phyloP scores from a whole-genome alignment of 2,329 filamentous ascomycete species.

The Talaromyces funiculosus region DNA sequence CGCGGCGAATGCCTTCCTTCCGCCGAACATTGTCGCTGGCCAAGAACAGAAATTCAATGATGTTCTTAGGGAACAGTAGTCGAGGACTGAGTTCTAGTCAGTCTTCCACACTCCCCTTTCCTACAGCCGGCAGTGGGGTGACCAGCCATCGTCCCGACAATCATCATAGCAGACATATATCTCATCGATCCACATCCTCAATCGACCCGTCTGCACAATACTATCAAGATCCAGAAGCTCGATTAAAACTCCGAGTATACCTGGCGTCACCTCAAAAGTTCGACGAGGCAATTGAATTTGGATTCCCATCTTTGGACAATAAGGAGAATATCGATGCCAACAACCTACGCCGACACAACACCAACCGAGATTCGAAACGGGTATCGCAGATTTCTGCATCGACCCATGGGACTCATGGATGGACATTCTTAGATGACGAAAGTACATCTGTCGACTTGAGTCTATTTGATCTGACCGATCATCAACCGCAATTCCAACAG shows the following conservation, averaged over 20 bases:
- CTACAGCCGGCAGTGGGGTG: slow-evolving; percentile 14
- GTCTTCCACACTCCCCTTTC: slow-evolving; percentile 33
- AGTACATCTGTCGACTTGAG: slow-evolving; percentile 22
- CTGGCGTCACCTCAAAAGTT: slow-evolving; percentile 89
- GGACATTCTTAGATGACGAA: slow-evolving; percentile 50
- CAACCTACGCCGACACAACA: slow-evolving; percentile 22
- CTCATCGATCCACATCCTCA: slow-evolving; percentile 46
- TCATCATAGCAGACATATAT: slow-evolving; percentile 47
- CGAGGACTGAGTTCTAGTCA: slow-evolving; percentile 35
- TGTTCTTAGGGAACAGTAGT: slow-evolving; percentile 38
- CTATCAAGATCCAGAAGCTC: slow-evolving; percentile 84
- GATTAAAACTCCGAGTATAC: slow-evolving; percentile 78
- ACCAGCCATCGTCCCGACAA: background rate
- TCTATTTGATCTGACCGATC: slow-evolving; percentile 3
- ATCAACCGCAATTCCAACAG: slow-evolving; percentile 28
- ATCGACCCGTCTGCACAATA: slow-evolving; percentile 71
- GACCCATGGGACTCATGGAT: slow-evolving; percentile 35
- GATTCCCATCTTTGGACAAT: slow-evolving; percentile 59
- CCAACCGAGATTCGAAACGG: slow-evolving; percentile 26
- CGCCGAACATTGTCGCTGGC: slow-evolving; percentile 67
- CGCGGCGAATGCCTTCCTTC: slow-evolving; percentile 53
- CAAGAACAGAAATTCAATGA: slow-evolving; percentile 47
- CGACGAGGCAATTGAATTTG: slow-evolving; percentile 90
- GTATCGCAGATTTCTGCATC: slow-evolving; percentile 10
- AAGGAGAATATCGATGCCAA: slow-evolving; percentile 23